Evolutionary conservation across 2,329 filamentous ascomycete genomes (phyloP), one percentile per base, ranked within the genome.

Genomic region (Alternaria brassicae): DNA sequence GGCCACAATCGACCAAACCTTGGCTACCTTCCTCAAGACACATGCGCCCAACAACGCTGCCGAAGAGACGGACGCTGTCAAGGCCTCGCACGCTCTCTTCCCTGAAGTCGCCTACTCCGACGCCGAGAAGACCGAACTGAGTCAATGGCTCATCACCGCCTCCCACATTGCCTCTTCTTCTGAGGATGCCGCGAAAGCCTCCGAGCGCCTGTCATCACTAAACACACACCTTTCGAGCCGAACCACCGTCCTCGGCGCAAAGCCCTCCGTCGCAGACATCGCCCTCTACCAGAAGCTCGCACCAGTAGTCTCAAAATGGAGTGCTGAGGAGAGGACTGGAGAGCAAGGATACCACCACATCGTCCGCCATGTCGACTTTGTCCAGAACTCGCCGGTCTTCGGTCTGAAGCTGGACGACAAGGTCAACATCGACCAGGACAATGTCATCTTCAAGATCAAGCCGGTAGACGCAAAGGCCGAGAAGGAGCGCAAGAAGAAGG

Each of bases 401-500:
- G 89, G 85, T 17, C 83, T 97, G 60, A 85, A 86, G 62, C 81
- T 97, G 66, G 82, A 85, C 61, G 88, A 95, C 74, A 97, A 95
- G 84, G 81, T 97, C 72, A 81, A 82, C 67, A 86, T 98, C 68
- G 89, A 97, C 77, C 82, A 87, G 50, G 88, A 93, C 71, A 90
- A 93, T 70, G 86, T 98, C 60, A 85, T 92, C 64, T 93, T 93
- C 78, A 89, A 93, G 71, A 94, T 95, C 82, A 94, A 94, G 69
- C 91, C 91, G 19, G 88, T 94, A 62, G 93, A 97, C 68, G 88
- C 91, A 71, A 96, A 96, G 85, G 93, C 93, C 56, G 94, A 97
- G 85, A 97, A 97, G 84, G 93, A 97, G 85, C 88, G 90, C 47
- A 87, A 94, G 80, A 97, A 97, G 89, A 96, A 96, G 84, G 93